A percentile compares a stretch with the other conserved stretches of the same genome.
phyloP scores from a whole-genome alignment of 2,329 filamentous ascomycete species.

The Niveomyces coronatus region DNA sequence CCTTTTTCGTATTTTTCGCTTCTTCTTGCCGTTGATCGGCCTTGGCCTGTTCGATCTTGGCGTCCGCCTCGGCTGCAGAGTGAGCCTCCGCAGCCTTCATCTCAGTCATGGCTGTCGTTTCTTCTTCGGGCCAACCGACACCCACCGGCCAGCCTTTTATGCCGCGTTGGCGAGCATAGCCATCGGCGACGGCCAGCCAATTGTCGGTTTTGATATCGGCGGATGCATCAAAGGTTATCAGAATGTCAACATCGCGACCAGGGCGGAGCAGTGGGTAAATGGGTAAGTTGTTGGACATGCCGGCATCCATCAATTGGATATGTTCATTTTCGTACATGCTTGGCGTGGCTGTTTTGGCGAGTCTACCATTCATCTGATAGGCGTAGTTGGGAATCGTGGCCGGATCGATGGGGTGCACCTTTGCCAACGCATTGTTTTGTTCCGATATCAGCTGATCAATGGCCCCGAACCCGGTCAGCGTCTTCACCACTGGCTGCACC shows the following conservation, averaged over 20 bases:
- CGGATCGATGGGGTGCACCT: conserved; percentile 90
- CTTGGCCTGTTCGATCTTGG: conserved; percentile 53
- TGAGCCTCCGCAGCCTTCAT: conserved; percentile 56
- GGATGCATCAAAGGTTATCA: conserved; percentile 89
- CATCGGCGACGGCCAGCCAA: conserved; percentile 89
- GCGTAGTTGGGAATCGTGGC: conserved; percentile 85
- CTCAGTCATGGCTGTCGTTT: conserved; percentile 35
- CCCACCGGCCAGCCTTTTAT: conserved; percentile 93
- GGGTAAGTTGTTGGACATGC: conserved; percentile 96
- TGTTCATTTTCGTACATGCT: conserved; percentile 63
- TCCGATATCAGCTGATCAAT: conserved; percentile 77
- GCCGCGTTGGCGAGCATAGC: conserved; percentile 80
- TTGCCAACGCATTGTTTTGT: conserved; percentile 73
- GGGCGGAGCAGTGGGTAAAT: conserved; percentile 89
- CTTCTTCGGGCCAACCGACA: conserved; percentile 75
- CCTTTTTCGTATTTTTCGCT: conserved; percentile 24
- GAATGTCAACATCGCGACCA: conserved; percentile 76
- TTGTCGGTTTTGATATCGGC: conserved; percentile 91
- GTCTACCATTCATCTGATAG: conserved; percentile 64
- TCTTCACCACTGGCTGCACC: conserved; percentile 69
- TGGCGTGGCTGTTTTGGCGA: conserved; percentile 68
- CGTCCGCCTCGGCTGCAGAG: conserved; percentile 48
- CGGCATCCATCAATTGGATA: conserved; percentile 85
- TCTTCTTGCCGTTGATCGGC: conserved; percentile 28
- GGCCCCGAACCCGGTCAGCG: conserved; percentile 61